phyloP scores from a whole-genome alignment of 108 stramenopile genomes.

The Fistulifera solaris region DNA sequence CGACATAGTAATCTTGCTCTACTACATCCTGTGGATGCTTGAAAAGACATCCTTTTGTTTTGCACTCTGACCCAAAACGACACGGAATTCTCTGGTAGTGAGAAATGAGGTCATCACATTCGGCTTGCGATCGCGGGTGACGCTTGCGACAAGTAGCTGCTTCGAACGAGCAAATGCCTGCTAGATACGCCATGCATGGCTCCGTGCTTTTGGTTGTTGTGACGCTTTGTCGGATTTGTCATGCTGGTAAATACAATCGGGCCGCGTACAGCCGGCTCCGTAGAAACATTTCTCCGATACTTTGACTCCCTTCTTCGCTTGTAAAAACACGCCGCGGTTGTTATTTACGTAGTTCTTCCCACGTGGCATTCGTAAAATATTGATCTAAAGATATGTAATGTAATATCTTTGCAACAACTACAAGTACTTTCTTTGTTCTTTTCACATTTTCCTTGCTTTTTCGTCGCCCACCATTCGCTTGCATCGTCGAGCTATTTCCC shows the following conservation, averaged over 20 bases:
- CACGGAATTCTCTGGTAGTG: conserved; percentile 59
- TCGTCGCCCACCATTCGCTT: too few relatives aligned
- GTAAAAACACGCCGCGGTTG: conserved; percentile 18
- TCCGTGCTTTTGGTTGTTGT: conserved; percentile 30
- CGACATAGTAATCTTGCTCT: too few relatives aligned
- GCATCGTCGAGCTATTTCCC: too few relatives aligned
- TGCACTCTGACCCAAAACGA: conserved; percentile 63
- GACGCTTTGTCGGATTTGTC: conserved; percentile 10
- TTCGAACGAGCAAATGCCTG: conserved; percentile 60
- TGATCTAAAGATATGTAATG: too few relatives aligned
- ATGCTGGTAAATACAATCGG: conserved; percentile 67
- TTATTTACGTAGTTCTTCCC: conserved; percentile 52
- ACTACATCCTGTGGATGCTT: conserved; percentile 53
- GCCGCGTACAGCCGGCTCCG: conserved; percentile 56
- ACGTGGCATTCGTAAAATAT: not conserved
- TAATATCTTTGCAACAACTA: too few relatives aligned
- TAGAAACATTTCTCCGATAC: conserved; percentile 50
- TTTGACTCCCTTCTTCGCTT: conserved; percentile 10
- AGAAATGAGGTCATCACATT: conserved; percentile 45
- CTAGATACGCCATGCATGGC: conserved; percentile 66
- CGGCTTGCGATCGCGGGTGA: conserved; percentile 46
- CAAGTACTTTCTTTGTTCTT: too few relatives aligned
- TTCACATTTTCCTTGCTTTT: too few relatives aligned
- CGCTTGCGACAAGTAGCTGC: conserved; percentile 62
- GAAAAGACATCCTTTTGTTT: conserved; percentile 72